A percentile compares a stretch with the other conserved stretches of the same genome.
phyloP scores from a whole-genome alignment of 164 flowering plant species.

The Paratinospora sagittata region DNA sequence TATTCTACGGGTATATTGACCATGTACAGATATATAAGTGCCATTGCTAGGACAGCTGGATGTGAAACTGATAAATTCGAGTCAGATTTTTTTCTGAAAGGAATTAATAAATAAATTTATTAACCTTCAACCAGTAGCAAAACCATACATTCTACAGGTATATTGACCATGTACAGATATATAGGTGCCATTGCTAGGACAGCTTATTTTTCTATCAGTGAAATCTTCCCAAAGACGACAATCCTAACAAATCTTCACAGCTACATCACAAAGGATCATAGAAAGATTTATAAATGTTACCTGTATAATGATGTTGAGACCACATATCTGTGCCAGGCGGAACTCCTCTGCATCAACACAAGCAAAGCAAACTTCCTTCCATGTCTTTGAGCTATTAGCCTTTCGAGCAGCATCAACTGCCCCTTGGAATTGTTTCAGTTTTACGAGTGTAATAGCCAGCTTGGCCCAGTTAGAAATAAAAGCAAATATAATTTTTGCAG shows the following conservation, averaged over 20 bases:
- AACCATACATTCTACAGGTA: too few species aligned
- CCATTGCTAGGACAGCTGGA: too few species aligned
- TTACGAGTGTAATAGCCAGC: constrained; percentile 84
- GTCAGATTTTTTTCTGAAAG: too few species aligned
- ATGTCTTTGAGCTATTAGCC: constrained; percentile 96
- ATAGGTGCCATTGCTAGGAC: too few species aligned
- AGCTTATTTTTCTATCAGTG: too few species aligned
- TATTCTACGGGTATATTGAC: too few species aligned
- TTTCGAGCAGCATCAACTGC: constrained; percentile 99
- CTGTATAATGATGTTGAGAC: constrained; percentile 92
- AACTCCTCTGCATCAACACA: constrained; percentile 99
- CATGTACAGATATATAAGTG: too few species aligned
- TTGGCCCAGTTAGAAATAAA: constrained; percentile 98
- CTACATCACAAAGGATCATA: background rate
- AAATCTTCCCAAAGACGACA: background rate
- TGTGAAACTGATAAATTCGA: too few species aligned
- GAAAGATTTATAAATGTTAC: constrained; percentile 24
- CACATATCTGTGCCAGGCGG: constrained; percentile 99
- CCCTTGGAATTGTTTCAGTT: constrained; percentile 87
- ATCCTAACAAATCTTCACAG: background rate
- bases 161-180: too few species aligned
- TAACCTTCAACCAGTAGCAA: too few species aligned
- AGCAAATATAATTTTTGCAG: constrained; percentile 93
- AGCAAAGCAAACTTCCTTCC: constrained; percentile 99
- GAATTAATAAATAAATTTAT: too few species aligned